Evolutionary conservation across 176 grass and related monocot species (phyloP), one percentile per base, ranked within the genome.

Genomic region (Sorghum bicolor): DNA sequence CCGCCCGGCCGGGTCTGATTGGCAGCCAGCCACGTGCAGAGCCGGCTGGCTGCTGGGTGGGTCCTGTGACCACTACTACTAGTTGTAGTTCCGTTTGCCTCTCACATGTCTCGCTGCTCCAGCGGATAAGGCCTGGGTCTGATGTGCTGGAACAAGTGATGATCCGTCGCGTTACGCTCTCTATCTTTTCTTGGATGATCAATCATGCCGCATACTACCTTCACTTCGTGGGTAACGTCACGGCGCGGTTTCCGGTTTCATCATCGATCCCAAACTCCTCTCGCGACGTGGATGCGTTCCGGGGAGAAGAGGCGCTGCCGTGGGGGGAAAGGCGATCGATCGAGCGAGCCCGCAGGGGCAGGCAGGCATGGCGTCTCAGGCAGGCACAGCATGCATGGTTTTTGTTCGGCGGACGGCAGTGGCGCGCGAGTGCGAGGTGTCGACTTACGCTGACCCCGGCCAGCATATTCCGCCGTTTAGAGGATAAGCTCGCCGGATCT

Each of bases 251-350:
- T 45, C 7, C 70, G 12, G 25, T 15, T 25, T 24, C 67, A 10
- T 1, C 11, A 10, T 15, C 16, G 5, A 37, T 15, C 5, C 50
- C 37, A 24, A 24, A 10, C 17, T 47, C 29, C 41, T 5, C 3
- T 17, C 19, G 19, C 40, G 36, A 78, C 80, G 53, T 72, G 65
- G 80, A 83, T 13, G 10, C 0, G 5, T 32, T 31, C 34, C 31
- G 4, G n/a, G n/a, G n/a, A n/a, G 74, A 31, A 40, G 80, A 88
- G 29, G 74, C 57, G 25, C 52, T 64, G 73, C 64, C 79, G 72
- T 70, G 14, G 28, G 31, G 80, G 66, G 41, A 53, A 53, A 0
- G 7, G n/a, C n/a, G n/a, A n/a, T n/a, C n/a, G n/a, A n/a, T n/a
- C 40, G 24, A 10, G 30, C 14, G 70, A 4, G 34, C 20, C 14